Conservation (phyloP, 2,329 filamentous ascomycete species). For the Paraphoma chrysanthemicola region DNA sequence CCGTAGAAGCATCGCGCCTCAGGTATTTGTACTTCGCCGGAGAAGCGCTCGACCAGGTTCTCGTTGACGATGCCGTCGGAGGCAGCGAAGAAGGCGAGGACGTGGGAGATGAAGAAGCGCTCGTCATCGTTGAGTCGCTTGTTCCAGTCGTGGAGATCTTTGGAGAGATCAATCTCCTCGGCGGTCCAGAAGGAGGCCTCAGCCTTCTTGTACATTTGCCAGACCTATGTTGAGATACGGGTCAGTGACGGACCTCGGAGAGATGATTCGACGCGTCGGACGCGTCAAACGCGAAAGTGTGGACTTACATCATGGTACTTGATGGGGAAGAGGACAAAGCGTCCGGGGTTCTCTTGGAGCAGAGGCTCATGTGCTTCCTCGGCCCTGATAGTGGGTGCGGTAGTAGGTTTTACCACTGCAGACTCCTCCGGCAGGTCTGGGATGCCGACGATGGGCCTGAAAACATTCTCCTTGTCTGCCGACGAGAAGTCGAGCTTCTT, state of each 20-base stretch:
- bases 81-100: constrained; percentile 98
- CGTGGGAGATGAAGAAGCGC: constrained; percentile 97
- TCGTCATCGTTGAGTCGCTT: constrained; percentile 96
- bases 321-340: constrained; percentile 98
- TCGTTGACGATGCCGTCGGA: constrained; percentile 99
- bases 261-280: constrained; percentile 66
- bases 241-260: constrained; percentile 34
- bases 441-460: constrained; percentile 62
- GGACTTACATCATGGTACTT: constrained; percentile 96
- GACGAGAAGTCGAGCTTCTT: constrained; percentile 85
- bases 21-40: constrained; percentile 92
- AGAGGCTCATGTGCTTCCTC: constrained; percentile 87
- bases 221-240: constrained; percentile 70
- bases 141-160: constrained; percentile 99
- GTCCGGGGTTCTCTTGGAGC: constrained; percentile 91
- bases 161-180: constrained; percentile 98
- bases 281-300: constrained; percentile 47
- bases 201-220: constrained; percentile 99
- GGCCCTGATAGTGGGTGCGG: constrained; percentile 61
- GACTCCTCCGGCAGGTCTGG: constrained; percentile 50
- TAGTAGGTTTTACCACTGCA: constrained; percentile 59
- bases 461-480: constrained; percentile 83
- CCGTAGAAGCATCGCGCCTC: constrained; percentile 99
- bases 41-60: constrained; percentile 98
- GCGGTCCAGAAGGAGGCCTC: constrained; percentile 99